A percentile compares a stretch with the other conserved stretches of the same genome.
Conservation (phyloP, 192 early-diverging fungal species). For the Coemansia sp. region DNA sequence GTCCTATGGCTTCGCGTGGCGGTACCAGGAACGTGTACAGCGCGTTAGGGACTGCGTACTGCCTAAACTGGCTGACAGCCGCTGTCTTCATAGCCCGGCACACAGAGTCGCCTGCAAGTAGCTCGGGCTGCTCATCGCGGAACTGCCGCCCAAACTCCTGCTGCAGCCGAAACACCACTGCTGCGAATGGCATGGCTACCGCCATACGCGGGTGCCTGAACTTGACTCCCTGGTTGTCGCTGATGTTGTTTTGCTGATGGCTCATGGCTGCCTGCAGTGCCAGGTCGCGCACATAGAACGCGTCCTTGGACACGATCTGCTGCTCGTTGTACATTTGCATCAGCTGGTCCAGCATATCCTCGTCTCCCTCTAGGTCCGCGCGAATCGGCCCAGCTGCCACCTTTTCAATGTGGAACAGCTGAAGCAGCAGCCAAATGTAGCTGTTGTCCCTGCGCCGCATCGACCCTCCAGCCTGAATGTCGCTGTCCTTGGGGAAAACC, state of each 20-base stretch:
- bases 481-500: slow-evolving; percentile 56
- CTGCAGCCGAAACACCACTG: slow-evolving; percentile 37
- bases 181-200: slow-evolving; percentile 59
- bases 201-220: slow-evolving; percentile 66
- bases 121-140: slow-evolving; percentile 34
- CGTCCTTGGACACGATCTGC: slow-evolving; percentile 69
- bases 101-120: slow-evolving; percentile 19
- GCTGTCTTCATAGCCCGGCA: slow-evolving; percentile 43
- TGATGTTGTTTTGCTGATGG: slow-evolving; percentile 61
- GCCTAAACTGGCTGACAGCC: slow-evolving; percentile 42
- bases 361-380: slow-evolving; percentile 66
- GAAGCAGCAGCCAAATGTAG: slow-evolving; percentile 69
- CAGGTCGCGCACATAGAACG: slow-evolving; percentile 71
- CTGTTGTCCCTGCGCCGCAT: slow-evolving; percentile 64
- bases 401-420: slow-evolving; percentile 68
- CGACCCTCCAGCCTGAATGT: slow-evolving; percentile 42
- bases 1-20: slow-evolving; percentile 24
- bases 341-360: slow-evolving; percentile 68
- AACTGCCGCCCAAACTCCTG: slow-evolving; percentile 42
- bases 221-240: slow-evolving; percentile 66
- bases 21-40: slow-evolving; percentile 51
- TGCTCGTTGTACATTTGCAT: slow-evolving; percentile 70
- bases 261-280: slow-evolving; percentile 69
- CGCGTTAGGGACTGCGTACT: slow-evolving; percentile 43
- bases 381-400: slow-evolving; percentile 57